These are phyloP conservation scores for Conoideocrella luteorostrata DNA, from an alignment of 2,329 filamentous ascomycete species.

Conservation along the genomic window DNA sequence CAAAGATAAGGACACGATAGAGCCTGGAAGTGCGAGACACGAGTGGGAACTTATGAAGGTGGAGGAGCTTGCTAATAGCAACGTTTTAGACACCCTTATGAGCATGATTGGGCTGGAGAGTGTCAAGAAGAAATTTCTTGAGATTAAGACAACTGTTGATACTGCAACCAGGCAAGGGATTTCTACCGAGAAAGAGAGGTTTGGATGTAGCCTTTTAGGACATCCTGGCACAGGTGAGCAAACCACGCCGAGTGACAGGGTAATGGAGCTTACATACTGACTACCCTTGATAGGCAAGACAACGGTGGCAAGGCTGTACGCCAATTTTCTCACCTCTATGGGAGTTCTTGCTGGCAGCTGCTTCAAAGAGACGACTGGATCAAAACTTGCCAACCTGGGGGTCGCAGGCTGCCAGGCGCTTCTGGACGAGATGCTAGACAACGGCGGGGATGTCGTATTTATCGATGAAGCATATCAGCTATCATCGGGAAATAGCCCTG, in stretches of 20 bases:
- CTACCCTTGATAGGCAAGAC: conserved; percentile 49
- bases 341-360: conserved; percentile 53
- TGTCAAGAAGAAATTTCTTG: conserved; percentile 58
- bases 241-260: no score
- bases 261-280: no score
- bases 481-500: conserved; percentile 47
- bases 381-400: conserved; percentile 57
- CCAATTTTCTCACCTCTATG: conserved; percentile 54
- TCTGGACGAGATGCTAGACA: conserved; percentile 39
- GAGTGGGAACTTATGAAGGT: conserved; percentile 60
- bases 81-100: conserved; percentile 58
- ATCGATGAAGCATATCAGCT: conserved; percentile 78
- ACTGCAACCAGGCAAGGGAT: conserved; percentile 49
- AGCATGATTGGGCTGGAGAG: conserved; percentile 63
- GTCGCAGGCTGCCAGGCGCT: conserved; percentile 51
- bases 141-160: conserved; percentile 58
- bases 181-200: conserved; percentile 50
- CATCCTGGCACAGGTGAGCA: conserved; percentile 68
- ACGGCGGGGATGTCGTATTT: conserved; percentile 63
- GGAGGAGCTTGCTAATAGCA: conserved; percentile 42
- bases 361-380: conserved; percentile 64
- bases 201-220: conserved; percentile 57
- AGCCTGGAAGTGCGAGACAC: conserved; percentile 29
- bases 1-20: no score
- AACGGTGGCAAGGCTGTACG: conserved; percentile 66